Evolutionary conservation across 2,329 filamentous ascomycete species (phyloP).

Genomic region (Coniochaeta pulveracea): DNA sequence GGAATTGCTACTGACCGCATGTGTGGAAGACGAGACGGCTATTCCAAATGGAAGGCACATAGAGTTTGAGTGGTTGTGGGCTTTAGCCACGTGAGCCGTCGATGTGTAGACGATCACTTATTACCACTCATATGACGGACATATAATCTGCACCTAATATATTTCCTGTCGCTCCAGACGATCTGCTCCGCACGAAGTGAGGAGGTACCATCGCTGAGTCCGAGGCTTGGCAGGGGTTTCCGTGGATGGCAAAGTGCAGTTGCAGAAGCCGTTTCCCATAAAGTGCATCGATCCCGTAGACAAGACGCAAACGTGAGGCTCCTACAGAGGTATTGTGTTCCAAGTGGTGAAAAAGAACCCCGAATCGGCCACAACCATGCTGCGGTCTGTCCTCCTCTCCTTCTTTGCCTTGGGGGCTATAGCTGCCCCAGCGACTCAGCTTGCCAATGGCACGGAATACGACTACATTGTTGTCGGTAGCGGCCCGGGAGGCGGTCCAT

Average conservation of each 20-base stretch:
- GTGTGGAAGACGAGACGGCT: too few relatives aligned
- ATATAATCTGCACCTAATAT: too few relatives aligned
- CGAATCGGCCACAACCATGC: conserved; percentile 2
- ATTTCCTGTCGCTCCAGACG: too few relatives aligned
- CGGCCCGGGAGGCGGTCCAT: conserved; percentile 47
- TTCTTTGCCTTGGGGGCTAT: conserved; percentile 9
- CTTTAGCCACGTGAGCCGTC: too few relatives aligned
- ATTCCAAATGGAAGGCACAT: too few relatives aligned
- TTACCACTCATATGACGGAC: too few relatives aligned
- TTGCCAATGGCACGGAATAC: conserved; percentile 19
- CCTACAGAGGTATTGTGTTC: not conserved
- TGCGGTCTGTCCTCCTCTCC: conserved; percentile 8
- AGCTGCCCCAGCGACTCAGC: conserved; percentile 4
- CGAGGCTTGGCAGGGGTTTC: conserved; percentile 1
- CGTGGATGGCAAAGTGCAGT: not conserved
- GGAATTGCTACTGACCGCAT: too few relatives aligned
- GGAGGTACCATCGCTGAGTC: not conserved
- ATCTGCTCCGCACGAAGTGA: conserved; percentile 2
- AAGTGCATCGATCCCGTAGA: not conserved
- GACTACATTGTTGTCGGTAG: conserved; percentile 54
- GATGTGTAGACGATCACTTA: too few relatives aligned
- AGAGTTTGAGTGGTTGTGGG: too few relatives aligned
- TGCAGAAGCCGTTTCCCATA: not conserved
- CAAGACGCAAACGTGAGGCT: not conserved
- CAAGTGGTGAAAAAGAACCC: not conserved